These are phyloP conservation scores for Sarcomyxa edulis DNA, from an alignment of 768 basidiomycete genomes.

Conservation along the genomic window DNA sequence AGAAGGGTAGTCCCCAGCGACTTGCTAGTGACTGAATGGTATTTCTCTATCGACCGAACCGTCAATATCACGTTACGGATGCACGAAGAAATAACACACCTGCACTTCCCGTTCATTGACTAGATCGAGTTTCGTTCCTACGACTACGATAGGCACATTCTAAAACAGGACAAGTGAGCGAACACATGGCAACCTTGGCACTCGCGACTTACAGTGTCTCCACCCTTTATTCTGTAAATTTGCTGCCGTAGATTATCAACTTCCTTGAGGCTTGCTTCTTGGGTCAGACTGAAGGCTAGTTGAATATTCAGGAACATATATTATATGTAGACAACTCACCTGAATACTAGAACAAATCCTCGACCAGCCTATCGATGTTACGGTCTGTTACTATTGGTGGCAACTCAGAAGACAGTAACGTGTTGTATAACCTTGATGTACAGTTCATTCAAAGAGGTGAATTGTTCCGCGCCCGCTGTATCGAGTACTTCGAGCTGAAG, in stretches of 20 bases:
- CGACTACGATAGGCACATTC: constrained; percentile 76
- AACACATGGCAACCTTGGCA: no score
- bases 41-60: no score
- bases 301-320: constrained; percentile 7
- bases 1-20: constrained; percentile 71
- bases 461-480: constrained; percentile 85
- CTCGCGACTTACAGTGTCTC: constrained; percentile 42
- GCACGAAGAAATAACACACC: no score
- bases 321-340: constrained; percentile 30
- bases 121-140: constrained; percentile 83
- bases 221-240: constrained; percentile 75
- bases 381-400: constrained; percentile 1
- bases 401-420: neutral
- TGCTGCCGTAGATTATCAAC: constrained; percentile 77
- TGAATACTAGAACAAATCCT: constrained; percentile 84
- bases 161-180: constrained; percentile 19
- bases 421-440: constrained; percentile 61
- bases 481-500: constrained; percentile 73
- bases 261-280: constrained; percentile 77
- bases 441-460: constrained; percentile 72
- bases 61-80: no score
- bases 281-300: constrained; percentile 63
- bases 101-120: constrained; percentile 77
- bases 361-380: constrained; percentile 47
- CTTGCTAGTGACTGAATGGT: constrained; percentile 61